A percentile compares a stretch with the other conserved stretches of the same genome.
These are phyloP conservation scores for Rheum nobile DNA, from an alignment of 148 eudicot species.

Conservation along the genomic window DNA sequence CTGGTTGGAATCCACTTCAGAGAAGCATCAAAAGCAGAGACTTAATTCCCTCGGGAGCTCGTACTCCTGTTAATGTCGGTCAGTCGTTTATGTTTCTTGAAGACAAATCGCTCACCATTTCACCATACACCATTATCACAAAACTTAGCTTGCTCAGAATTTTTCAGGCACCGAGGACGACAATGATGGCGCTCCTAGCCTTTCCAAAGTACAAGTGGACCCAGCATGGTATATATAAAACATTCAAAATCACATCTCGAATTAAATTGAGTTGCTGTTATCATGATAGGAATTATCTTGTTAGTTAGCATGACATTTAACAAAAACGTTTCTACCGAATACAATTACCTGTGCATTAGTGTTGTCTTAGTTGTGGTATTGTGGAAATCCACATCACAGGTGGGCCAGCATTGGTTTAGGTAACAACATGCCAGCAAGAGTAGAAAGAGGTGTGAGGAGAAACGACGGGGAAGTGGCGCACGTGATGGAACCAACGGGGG, in stretches of 20 bases:
- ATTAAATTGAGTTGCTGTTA: no score
- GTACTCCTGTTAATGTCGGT: slow-evolving; percentile 1
- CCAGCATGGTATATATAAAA: neutral
- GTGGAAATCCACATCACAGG: neutral
- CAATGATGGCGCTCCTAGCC: neutral
- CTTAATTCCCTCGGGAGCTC: slow-evolving; percentile 5
- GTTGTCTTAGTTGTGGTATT: neutral
- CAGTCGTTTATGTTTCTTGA: neutral
- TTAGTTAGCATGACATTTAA: no score
- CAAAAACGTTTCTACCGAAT: no score
- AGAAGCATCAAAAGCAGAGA: slow-evolving; percentile 10
- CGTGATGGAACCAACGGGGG: slow-evolving; percentile 30
- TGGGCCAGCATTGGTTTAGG: slow-evolving; percentile 9
- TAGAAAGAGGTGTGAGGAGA: slow-evolving; percentile 5
- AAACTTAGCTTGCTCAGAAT: no score
- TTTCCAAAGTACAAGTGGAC: neutral
- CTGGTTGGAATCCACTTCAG: slow-evolving; percentile 51
- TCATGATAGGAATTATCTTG: no score
- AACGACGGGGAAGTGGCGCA: slow-evolving; percentile 5
- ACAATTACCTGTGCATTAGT: no score
- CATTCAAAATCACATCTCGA: neutral
- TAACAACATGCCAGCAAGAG: slow-evolving; percentile 8
- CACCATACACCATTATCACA: neutral
- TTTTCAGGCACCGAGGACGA: neutral
- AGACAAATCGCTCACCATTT: neutral